Evolutionary conservation across 371 early-diverging fungal species (phyloP).

Genomic region (Ordospora pajunii): DNA sequence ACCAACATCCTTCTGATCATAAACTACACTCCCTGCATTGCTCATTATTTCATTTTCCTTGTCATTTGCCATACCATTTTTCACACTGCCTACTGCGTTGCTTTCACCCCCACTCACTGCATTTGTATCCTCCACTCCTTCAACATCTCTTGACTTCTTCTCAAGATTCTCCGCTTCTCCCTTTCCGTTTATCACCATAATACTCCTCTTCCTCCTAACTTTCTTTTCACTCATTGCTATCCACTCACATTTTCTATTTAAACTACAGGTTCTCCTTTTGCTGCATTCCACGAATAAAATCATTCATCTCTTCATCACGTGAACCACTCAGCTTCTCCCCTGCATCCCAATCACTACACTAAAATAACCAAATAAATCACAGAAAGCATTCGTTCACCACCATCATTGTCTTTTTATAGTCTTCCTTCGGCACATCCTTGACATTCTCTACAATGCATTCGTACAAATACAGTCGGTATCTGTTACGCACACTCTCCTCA

Average conservation of each 20-base stretch:
- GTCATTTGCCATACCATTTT: neutral
- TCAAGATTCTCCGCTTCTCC: neutral
- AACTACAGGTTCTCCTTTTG: neutral
- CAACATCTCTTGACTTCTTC: neutral
- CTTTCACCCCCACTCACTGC: neutral
- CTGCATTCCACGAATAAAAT: neutral
- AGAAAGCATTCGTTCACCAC: neutral
- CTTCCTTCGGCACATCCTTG: neutral
- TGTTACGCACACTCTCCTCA: neutral
- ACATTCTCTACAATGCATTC: neutral
- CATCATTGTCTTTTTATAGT: neutral
- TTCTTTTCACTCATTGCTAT: constrained; percentile 16
- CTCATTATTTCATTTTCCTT: neutral
- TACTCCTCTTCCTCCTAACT: constrained; percentile 11
- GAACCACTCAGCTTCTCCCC: neutral
- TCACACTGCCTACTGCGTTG: neutral
- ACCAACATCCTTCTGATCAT: neutral
- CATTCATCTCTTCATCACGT: no score
- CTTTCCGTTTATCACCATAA: constrained; percentile 29
- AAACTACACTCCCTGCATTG: neutral
- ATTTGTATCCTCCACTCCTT: neutral
- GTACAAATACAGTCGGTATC: constrained; percentile 3
- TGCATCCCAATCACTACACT: neutral
- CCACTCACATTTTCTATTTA: constrained; percentile 2
- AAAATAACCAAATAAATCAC: neutral